These are phyloP conservation scores for Cercophora sp. DNA, from an alignment of 495 filamentous ascomycete species.

Conservation along the genomic window DNA sequence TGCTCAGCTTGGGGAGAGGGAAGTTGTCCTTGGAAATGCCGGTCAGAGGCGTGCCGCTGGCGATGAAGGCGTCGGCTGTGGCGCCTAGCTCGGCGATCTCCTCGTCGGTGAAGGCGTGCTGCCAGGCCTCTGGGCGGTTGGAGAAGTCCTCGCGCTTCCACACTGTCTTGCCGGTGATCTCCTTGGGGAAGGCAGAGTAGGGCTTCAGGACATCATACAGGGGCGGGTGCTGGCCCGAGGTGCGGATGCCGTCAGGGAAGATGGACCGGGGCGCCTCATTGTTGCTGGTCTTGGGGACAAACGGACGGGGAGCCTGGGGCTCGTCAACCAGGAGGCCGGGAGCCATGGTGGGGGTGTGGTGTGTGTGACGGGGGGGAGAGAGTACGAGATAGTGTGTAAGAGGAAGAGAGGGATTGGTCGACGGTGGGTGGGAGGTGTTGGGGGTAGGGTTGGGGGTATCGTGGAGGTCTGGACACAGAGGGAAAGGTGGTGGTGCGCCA, in stretches of 20 bases:
- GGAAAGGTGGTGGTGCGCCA: too few species aligned
- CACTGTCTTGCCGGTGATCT: constrained; percentile 70
- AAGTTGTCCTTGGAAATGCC: constrained; percentile 73
- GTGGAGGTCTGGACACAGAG: too few species aligned
- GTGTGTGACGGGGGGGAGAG: not conserved
- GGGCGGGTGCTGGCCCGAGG: constrained; percentile 77
- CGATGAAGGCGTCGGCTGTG: constrained; percentile 66
- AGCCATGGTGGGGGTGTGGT: constrained; percentile 21
- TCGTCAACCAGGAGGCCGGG: constrained; percentile 33
- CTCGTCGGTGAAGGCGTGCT: constrained; percentile 60
- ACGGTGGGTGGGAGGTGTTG: not conserved
- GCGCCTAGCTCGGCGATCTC: constrained; percentile 67
- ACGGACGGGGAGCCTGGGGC: not conserved
- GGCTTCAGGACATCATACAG: constrained; percentile 60
- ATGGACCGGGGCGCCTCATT: constrained; percentile 26
- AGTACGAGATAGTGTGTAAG: too few species aligned
- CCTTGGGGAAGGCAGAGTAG: constrained; percentile 69
- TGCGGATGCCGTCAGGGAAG: constrained; percentile 53
- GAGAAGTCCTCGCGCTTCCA: constrained; percentile 74
- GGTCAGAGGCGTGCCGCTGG: constrained; percentile 57
- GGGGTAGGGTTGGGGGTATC: too few species aligned
- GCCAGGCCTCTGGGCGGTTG: constrained; percentile 71
- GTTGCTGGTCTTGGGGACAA: constrained; percentile 15
- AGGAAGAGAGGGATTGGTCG: not conserved
- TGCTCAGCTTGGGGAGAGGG: constrained; percentile 58